These are phyloP conservation scores for Periconia sp. DNA, from an alignment of 2,329 filamentous ascomycete species.

Conservation along the genomic window DNA sequence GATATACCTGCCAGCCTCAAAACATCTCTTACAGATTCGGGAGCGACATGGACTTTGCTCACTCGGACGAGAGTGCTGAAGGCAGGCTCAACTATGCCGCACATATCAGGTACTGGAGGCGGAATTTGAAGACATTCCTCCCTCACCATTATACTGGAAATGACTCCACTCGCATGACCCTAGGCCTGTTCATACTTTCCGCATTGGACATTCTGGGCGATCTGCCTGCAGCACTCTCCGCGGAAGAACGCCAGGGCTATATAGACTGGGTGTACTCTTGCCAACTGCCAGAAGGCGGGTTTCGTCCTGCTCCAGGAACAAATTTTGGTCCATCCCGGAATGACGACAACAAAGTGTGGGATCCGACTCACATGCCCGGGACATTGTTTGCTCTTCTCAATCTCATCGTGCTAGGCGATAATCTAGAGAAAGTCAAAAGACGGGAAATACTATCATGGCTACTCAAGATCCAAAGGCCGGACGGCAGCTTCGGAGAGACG, in stretches of 20 bases:
- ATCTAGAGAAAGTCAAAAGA: conserved; percentile 68
- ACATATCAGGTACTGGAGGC: conserved; percentile 91
- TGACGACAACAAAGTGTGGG: conserved; percentile 64
- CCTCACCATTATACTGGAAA: conserved; percentile 84
- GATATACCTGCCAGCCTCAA: conserved; percentile 26
- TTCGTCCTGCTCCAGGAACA: conserved; percentile 82
- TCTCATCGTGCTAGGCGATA: conserved; percentile 70
- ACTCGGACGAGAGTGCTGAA: conserved; percentile 22
- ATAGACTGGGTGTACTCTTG: conserved; percentile 82
- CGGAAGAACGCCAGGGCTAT: conserved; percentile 61
- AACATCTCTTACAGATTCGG: no score
- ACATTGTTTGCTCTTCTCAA: conserved; percentile 87
- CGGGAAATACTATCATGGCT: conserved; percentile 76
- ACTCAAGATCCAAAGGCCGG: conserved; percentile 72
- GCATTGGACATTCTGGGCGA: conserved; percentile 80
- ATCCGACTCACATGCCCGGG: conserved; percentile 82
- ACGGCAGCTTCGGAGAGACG: conserved; percentile 92
- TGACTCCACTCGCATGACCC: conserved; percentile 87
- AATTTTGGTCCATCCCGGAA: conserved; percentile 57
- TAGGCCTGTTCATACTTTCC: conserved; percentile 88
- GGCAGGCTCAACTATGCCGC: conserved; percentile 41
- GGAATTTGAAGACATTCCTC: conserved; percentile 81
- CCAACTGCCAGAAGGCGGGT: conserved; percentile 86
- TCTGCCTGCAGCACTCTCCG: conserved; percentile 61
- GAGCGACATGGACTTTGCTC: no score